Percentiles rank a stretch among this genome's conserved stretches.
These are phyloP conservation scores for Solanum hybrid DNA, from an alignment of 305 asterid genomes.

Conservation along the genomic window DNA sequence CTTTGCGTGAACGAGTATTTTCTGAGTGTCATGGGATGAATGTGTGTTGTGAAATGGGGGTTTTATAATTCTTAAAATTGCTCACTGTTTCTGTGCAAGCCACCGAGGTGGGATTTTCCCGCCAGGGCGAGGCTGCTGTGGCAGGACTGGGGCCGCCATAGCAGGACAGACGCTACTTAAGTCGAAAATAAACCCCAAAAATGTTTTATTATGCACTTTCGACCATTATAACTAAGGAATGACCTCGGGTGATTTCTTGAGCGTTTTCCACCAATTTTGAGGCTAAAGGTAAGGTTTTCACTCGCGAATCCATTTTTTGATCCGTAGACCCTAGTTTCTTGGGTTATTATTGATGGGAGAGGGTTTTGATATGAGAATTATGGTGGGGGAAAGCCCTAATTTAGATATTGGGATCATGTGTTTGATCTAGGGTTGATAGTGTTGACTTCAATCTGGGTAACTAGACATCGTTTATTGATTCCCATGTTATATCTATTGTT, in stretches of 20 bases:
- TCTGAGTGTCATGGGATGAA: neutral
- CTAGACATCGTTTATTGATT: neutral
- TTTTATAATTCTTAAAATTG: too few relatives aligned
- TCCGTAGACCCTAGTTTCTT: neutral
- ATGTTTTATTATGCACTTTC: neutral
- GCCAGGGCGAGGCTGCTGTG: too few relatives aligned
- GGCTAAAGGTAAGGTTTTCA: neutral
- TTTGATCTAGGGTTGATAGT: neutral
- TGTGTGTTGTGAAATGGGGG: neutral
- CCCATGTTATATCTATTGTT: too few relatives aligned
- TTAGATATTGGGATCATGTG: neutral
- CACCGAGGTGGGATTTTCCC: neutral
- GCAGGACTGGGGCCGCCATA: too few relatives aligned
- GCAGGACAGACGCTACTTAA: fast-evolving
- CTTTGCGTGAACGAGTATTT: neutral
- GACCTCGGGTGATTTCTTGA: neutral
- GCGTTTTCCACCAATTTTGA: neutral
- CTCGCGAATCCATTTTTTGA: too few relatives aligned
- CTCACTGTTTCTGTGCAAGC: neutral
- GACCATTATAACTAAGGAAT: too few relatives aligned
- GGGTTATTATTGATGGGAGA: neutral
- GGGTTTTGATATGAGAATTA: neutral
- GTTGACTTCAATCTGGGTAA: neutral
- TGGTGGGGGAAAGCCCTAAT: neutral
- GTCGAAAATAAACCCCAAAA: neutral